Evolutionary conservation across 2,329 filamentous ascomycete genomes (phyloP), one percentile per base, ranked within the genome.

Genomic region (Claviceps fusiformis): DNA sequence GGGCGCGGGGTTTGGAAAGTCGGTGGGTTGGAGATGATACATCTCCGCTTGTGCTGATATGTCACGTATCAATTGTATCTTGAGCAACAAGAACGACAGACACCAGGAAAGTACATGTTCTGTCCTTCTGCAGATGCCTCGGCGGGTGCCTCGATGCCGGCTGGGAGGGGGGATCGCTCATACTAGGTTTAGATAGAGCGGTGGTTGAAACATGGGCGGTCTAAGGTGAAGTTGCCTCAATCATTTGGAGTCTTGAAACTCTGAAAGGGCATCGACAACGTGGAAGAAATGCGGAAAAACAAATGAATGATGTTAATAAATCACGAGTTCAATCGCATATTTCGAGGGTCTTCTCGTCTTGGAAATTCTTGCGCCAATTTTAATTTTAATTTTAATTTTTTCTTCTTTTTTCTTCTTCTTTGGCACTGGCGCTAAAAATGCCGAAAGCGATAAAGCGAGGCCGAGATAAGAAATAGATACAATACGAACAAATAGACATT

Each of bases 1-100:
- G 24, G 39, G 31, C n/a, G 59, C 57, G 56, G 60, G 59, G 60
- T 59, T 60, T 56, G 45, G 8, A n/a, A 35, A 35, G 27, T 46
- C 33, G 29, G 11, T 35, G 43, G 5, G 17, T 11, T 44, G 39
- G 45, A 47, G 45, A 47, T 10, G 45, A 27, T 13, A 27, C 43
- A 44, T 44, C 5, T 19, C 43, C 11, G 43, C 43, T 24, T 44
- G 37, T 41, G 37, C 17, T 41, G 37, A 41, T 41, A 13, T 41
- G 24, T 45, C n/a, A 45, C 19, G 43, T 45, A 45, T 11, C n/a
- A 45, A 45, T 10, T 45, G 43, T 24, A 45, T 24, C n/a, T 13
- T 24, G 10, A 9, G 19, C 43, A 45, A 45, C 3, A 41, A 17
- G 11, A 41, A 41, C 3, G 37, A 41, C 37, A 13, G 37, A 19